Evolutionary conservation across 306 rosid genomes (phyloP), one percentile per base, ranked within the genome.

Genomic region (Castanopsis chinensis): DNA sequence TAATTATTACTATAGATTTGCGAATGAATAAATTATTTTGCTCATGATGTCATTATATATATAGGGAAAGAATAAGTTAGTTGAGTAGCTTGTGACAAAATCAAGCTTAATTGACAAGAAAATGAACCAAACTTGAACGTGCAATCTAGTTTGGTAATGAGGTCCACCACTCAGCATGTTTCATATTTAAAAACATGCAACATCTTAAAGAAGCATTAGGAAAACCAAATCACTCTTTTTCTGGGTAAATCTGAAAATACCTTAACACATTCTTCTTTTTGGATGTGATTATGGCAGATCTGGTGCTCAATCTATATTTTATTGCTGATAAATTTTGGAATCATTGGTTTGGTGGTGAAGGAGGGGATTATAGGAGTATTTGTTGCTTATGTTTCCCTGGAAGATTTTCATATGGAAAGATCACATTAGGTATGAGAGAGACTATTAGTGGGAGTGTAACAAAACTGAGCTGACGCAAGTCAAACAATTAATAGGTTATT

Each of bases 351-450:
- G 51, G 71, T 21, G 70, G 25, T 41, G 64, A 19, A n/a, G 79
- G 65, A 63, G 68, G 33, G 45, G 14, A 67, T 70, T 7, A 65
- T 69, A 60, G 45, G 72, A 65, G 65, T 79, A 58, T 53, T 30
- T 18, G 59, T 67, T 32, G 78, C 63, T 28, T 78, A 65, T 33
- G 74, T 51, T 61, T 71, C 49, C 60, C 41, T 28, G 25, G 71
- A 60, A 60, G 83, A 76, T 53, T 75, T 18, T 69, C 37, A 70
- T 57, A 25, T 61, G 20, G 13, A 63, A 79, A 74, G 76, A 75
- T 78, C 76, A 81, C 20, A 37, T 59, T 53, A 12, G 23, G 20
- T 14, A 64, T 43, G 61, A 69, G 70, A 69, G 52, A 59, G 69
- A 67, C 5, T 64, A 14, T 67, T 43, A 23, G 20, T 35, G 49